phyloP scores from a whole-genome alignment of 2,329 filamentous ascomycete genomes.

The Colletotrichum salicis region DNA sequence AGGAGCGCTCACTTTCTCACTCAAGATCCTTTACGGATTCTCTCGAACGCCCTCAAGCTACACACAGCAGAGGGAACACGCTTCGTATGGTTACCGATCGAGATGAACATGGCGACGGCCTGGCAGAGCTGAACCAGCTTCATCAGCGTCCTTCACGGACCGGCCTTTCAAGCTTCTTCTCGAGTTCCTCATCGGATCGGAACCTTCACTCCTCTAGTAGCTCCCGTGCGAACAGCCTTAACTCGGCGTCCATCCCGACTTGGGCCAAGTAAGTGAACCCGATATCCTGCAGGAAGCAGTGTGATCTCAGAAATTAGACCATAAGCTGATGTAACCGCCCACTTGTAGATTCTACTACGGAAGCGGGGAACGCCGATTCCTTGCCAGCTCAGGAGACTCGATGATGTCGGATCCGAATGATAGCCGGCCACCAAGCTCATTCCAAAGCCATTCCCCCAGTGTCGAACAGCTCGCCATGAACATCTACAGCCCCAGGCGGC shows the following conservation, averaged over 20 bases:
- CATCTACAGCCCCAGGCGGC: constrained; percentile 58
- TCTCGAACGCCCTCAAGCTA: constrained; percentile 60
- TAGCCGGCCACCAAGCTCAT: constrained; percentile 58
- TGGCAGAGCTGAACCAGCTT: constrained; percentile 68
- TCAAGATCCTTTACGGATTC: constrained; percentile 56
- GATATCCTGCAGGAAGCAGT: not conserved
- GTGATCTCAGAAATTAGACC: not conserved
- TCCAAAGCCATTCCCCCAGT: constrained; percentile 60
- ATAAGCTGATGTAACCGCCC: constrained; percentile 30
- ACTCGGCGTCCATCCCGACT: constrained; percentile 56
- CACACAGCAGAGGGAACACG: constrained; percentile 53
- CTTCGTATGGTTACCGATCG: constrained; percentile 63
- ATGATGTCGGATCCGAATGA: constrained; percentile 59
- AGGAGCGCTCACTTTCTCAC: constrained; percentile 53
- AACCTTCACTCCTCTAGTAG: constrained; percentile 64
- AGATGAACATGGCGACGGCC: constrained; percentile 72
- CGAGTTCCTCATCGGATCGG: constrained; percentile 60
- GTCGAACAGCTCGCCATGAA: constrained; percentile 58
- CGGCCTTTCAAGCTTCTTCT: constrained; percentile 63
- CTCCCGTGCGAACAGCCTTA: constrained; percentile 59
- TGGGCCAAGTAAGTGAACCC: constrained; percentile 61
- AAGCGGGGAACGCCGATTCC: constrained; percentile 67
- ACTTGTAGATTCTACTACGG: constrained; percentile 74
- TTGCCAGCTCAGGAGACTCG: constrained; percentile 59
- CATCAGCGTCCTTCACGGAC: constrained; percentile 64